Conservation (phyloP, 73 alveolate genomes). For the Paramecium biaurelia region DNA sequence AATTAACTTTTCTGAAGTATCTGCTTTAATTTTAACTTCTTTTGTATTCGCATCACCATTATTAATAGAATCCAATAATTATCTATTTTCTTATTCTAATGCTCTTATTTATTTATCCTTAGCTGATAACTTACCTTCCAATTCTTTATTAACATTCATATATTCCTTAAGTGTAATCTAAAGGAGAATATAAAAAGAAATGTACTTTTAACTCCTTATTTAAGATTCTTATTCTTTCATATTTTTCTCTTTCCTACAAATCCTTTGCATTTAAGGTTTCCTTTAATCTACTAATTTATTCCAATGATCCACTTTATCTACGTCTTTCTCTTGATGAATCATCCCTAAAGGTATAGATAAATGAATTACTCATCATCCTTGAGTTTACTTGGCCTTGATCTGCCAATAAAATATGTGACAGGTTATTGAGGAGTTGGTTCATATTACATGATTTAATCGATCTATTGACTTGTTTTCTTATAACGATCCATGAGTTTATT, state of each 20-base stretch:
- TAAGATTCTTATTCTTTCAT: slow-evolving; percentile 26
- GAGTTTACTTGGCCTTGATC: slow-evolving; percentile 20
- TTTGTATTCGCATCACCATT: background rate
- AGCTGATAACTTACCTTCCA: background rate
- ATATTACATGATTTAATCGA: slow-evolving; percentile 18
- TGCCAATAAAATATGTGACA: background rate
- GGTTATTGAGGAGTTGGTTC: slow-evolving; percentile 27
- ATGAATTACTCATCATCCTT: slow-evolving; percentile 28
- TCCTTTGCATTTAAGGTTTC: slow-evolving; percentile 44
- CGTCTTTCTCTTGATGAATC: slow-evolving; percentile 31
- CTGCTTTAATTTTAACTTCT: background rate
- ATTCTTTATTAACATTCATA: slow-evolving; percentile 26
- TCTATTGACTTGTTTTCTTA: slow-evolving; percentile 32
- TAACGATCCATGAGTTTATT: slow-evolving; percentile 33
- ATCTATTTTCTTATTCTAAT: slow-evolving; percentile 2
- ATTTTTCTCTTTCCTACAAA: slow-evolving; percentile 40
- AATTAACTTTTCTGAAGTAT: background rate
- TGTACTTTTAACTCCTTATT: slow-evolving; percentile 29
- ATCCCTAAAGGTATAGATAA: background rate
- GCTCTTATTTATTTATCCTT: slow-evolving; percentile 16
- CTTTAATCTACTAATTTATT: slow-evolving; percentile 31
- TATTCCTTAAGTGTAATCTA: slow-evolving; percentile 49
- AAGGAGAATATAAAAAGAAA: background rate
- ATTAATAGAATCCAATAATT: background rate
- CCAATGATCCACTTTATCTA: slow-evolving; percentile 40